Evolutionary conservation across 2,329 filamentous ascomycete species (phyloP), one percentile per base, ranked within the genome.

Genomic region (Ceratocystis papillata): DNA sequence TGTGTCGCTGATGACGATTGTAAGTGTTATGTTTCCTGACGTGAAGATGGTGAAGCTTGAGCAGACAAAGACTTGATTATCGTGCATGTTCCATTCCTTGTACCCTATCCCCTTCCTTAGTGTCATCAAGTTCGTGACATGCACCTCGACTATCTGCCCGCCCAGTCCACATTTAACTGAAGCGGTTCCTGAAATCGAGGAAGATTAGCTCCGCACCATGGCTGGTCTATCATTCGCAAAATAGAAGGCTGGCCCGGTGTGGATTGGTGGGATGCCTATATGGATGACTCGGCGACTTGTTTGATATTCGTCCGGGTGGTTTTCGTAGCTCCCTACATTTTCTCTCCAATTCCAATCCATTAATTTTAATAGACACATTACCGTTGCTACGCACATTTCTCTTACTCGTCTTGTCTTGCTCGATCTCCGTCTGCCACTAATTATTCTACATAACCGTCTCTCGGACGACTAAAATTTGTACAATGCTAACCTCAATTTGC

Each of bases 161-260:
- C 82, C 84, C 87, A 88, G 87, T 80, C 80, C 73, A 64, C 81
- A 77, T 82, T 82, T 87, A 84, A 80, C 86, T 89, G 86, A 87
- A 81, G 80, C 87, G 87, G 87, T 90, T 90, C 87, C 87, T 90
- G 86, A 79, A 88, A 85, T 77, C 80, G 87, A 90, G 87, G 87
- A 81, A 90, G 86, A 90, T 83, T 79, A 83, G 85, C 87, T 86
- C 82, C 84, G 79, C 82, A 81, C 79, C 80, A 80, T 74, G 71
- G 73, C 71, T 75, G 60, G 77, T 79, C 81, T 80, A 78, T 84
- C 81, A 86, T 88, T 87, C 85, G 84, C 84, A 85, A 79, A 80
- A 77, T 77, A 74, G n/a, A 78, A 81, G 83, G 79, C 73, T 79
- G 82, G 79, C 78, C 77, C 82, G 81, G 85, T 83, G 80, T 79